These are phyloP conservation scores for Coniferiporia weirii DNA, from an alignment of 1,284 basidiomycete genomes.

Conservation along the genomic window DNA sequence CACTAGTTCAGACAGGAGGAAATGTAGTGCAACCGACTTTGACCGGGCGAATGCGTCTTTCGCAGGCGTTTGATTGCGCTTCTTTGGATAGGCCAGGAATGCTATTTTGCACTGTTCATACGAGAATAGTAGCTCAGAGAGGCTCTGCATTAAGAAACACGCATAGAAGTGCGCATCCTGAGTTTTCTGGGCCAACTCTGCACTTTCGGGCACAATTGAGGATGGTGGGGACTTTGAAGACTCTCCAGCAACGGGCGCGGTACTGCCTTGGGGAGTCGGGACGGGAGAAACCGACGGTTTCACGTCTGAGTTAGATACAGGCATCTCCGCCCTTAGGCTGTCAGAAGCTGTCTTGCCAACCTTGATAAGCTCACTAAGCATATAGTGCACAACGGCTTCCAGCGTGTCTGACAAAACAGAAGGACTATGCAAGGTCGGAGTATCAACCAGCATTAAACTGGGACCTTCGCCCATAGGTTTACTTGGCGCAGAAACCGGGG, in stretches of 20 bases:
- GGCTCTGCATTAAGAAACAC: conserved; percentile 86
- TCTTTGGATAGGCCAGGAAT: conserved; percentile 77
- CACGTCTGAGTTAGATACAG: conserved; percentile 4
- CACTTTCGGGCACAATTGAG: neutral
- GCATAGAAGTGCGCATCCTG: conserved; percentile 47
- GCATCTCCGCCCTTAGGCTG: conserved; percentile 22
- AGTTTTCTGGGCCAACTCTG: conserved; percentile 2
- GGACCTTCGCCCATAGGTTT: conserved; percentile 19
- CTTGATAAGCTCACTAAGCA: conserved; percentile 68
- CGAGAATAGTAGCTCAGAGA: conserved; percentile 91
- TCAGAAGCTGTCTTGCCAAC: conserved; percentile 43
- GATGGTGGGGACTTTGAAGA: neutral
- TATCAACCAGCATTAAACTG: conserved; percentile 61
- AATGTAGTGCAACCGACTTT: conserved; percentile 64
- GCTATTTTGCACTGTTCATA: conserved; percentile 89
- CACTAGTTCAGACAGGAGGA: conserved; percentile 73
- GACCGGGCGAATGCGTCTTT: conserved; percentile 56
- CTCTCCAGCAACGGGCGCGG: neutral
- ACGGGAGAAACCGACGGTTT: conserved; percentile 16
- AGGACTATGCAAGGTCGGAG: conserved; percentile 25
- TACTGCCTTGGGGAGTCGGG: neutral
- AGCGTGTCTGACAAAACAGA: conserved; percentile 40
- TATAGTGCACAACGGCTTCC: conserved; percentile 67
- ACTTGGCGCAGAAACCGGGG: conserved; percentile 22
- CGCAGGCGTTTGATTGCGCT: conserved; percentile 55